Base-by-base conservation (phyloP, 768 basidiomycete species). In the Lactarius psammicola region DNA sequence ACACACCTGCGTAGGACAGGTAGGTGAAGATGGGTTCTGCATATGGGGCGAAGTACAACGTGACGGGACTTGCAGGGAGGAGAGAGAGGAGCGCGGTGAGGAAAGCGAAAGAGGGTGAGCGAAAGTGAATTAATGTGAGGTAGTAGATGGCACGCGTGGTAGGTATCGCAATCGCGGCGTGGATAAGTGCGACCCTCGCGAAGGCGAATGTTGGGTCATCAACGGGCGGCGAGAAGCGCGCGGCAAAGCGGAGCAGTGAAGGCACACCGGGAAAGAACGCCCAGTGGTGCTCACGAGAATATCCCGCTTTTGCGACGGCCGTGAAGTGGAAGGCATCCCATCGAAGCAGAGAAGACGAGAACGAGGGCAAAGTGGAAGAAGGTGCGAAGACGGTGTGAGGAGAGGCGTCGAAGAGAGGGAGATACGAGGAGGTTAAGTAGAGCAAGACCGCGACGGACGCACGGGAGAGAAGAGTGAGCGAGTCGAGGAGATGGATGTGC, bases 271-370 rank as follows among this genome's bases (percentile, higher is more conserved):
- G 90, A 67, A 94, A 83, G 75, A 94, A 98, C 0, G 96, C 96
- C 83, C 90, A 91, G 69, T 92, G 81, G 71, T 96, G 84, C 73
- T 98, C 96, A 73, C 85, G 86, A 0, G 68, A 66, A 69, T 88
- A 82, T 10, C 84, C 83, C 13, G 82, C 65, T 31, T 79, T 71
- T 0, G 93, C 91, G 60, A 93, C 84, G 70, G 83, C 81, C 7
- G 79, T 70, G 74, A 94, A 98, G 76, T 97, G 89, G 69, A 98
- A 82, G 2, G 81, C 80, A 73, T 98, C 96, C 97, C 96, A 99
- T 70, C 94, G 85, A 11, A 94, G 78, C 3, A 86, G 73, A 1
- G 80, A 66, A 4, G 68, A 72, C 2, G 70, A 49, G 17, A 72
- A 56, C 15, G 65, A 62, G 4, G 57, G 61, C 20, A 49, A 46